These are phyloP conservation scores for Chytriomyces sp. DNA, from an alignment of 192 early-diverging fungal genomes.

Conservation along the genomic window DNA sequence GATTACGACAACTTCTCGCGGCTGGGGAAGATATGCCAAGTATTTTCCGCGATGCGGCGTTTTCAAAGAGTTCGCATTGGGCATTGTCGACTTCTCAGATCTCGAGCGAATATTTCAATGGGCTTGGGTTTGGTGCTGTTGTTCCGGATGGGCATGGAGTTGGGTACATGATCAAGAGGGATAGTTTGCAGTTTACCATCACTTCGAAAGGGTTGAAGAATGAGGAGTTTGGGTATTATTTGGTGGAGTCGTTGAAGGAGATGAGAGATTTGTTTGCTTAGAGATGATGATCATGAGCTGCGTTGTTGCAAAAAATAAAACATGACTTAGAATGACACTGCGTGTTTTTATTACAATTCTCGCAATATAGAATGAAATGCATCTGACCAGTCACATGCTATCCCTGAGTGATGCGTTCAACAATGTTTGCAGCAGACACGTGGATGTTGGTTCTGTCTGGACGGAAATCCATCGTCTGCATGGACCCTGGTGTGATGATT, in stretches of 20 bases:
- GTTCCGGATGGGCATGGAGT: slow-evolving; percentile 89
- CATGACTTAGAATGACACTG: no score
- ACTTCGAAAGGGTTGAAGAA: slow-evolving; percentile 63
- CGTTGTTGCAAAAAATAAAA: neutral
- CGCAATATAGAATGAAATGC: no score
- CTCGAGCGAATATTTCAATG: slow-evolving; percentile 87
- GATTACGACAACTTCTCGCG: slow-evolving; percentile 76
- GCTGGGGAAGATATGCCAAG: slow-evolving; percentile 76
- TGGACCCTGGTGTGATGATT: no score
- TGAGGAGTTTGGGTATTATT: slow-evolving; percentile 73
- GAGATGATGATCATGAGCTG: neutral
- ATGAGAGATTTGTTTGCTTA: slow-evolving; percentile 74
- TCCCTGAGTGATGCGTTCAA: no score
- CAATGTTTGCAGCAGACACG: no score
- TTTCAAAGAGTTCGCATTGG: slow-evolving; percentile 81
- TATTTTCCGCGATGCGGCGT: slow-evolving; percentile 86
- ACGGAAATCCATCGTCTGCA: no score
- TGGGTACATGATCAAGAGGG: slow-evolving; percentile 90
- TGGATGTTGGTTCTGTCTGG: no score
- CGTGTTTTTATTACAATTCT: no score
- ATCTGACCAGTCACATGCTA: no score
- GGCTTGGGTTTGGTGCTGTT: slow-evolving; percentile 79
- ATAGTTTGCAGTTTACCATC: slow-evolving; percentile 84
- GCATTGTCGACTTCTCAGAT: slow-evolving; percentile 90
- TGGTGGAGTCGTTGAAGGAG: slow-evolving; percentile 85